Percentiles rank a stretch among this genome's conserved stretches.
Evolutionary conservation across 2,329 filamentous ascomycete genomes (phyloP).

Genomic region (Cordyceps tenuipes): DNA sequence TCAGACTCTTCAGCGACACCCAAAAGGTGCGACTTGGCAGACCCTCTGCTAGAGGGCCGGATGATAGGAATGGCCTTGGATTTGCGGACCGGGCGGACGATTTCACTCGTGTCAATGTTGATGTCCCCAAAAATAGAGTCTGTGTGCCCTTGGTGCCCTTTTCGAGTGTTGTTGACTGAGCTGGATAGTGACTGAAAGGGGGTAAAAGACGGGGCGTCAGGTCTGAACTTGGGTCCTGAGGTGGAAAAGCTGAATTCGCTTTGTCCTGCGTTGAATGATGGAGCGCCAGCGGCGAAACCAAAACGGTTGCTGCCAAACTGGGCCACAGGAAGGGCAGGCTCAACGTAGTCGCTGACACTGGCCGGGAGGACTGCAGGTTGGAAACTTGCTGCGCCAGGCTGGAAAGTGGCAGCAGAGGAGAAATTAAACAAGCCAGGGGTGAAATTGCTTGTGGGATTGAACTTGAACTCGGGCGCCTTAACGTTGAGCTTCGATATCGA

Average conservation of each 20-base stretch:
- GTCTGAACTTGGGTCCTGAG: constrained; percentile 60
- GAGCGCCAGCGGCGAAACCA: constrained; percentile 61
- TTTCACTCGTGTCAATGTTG: constrained; percentile 51
- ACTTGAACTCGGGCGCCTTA: constrained; percentile 80
- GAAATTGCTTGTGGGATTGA: constrained; percentile 50
- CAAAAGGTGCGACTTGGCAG: constrained; percentile 23
- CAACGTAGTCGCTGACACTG: constrained; percentile 18
- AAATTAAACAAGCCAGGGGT: constrained; percentile 44
- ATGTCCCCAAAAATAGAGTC: constrained; percentile 64
- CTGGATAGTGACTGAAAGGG: constrained; percentile 44
- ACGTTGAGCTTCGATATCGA: constrained; percentile 80
- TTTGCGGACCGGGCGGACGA: constrained; percentile 57
- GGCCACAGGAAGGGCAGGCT: constrained; percentile 19
- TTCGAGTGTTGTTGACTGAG: constrained; percentile 37
- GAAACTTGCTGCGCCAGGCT: constrained; percentile 25
- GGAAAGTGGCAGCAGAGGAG: constrained; percentile 20
- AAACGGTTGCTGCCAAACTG: constrained; percentile 29
- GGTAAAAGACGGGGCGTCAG: constrained; percentile 69
- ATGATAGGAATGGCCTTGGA: constrained; percentile 82
- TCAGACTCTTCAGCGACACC: constrained; percentile 17
- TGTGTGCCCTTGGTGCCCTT: constrained; percentile 24
- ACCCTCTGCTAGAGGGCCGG: constrained; percentile 49
- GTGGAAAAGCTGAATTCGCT: constrained; percentile 62
- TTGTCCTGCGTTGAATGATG: constrained; percentile 61
- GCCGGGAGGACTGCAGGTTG: constrained; percentile 30